These are phyloP conservation scores for Aurantiochytrium sp. DNA, from an alignment of 108 stramenopile species.

Conservation along the genomic window DNA sequence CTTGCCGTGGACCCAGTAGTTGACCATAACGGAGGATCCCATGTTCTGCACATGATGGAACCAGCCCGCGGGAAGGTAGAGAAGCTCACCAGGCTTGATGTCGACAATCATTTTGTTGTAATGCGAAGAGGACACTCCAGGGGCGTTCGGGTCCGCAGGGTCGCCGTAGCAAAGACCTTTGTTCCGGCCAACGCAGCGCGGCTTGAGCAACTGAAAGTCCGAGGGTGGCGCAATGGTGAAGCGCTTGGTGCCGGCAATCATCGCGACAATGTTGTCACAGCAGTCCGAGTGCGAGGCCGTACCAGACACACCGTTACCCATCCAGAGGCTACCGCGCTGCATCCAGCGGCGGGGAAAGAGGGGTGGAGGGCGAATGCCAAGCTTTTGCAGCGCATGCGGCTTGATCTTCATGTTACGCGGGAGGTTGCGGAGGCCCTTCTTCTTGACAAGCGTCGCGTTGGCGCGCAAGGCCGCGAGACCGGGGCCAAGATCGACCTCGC, in stretches of 20 bases:
- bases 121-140: not conserved
- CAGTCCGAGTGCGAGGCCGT: conserved; percentile 9
- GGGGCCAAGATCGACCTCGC: not conserved
- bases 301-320: not conserved
- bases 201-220: not conserved
- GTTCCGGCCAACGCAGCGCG: not conserved
- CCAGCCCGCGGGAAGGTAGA: conserved; percentile 9
- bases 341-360: not conserved
- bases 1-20: not conserved
- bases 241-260: conserved; percentile 10
- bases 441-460: not conserved
- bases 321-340: not conserved
- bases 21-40: not conserved
- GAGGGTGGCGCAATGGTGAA: not conserved
- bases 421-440: not conserved
- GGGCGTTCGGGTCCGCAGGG: not conserved
- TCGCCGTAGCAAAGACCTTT: not conserved
- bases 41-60: not conserved
- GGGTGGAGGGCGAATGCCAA: not conserved
- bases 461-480: not conserved
- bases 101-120: not conserved
- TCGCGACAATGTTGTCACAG: not conserved
- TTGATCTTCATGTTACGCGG: conserved; percentile 16
- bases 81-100: conserved; percentile 5
- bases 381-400: not conserved